Base-by-base conservation (phyloP, 2,329 filamentous ascomycete genomes). In the Pseudocercospora fuligena region DNA sequence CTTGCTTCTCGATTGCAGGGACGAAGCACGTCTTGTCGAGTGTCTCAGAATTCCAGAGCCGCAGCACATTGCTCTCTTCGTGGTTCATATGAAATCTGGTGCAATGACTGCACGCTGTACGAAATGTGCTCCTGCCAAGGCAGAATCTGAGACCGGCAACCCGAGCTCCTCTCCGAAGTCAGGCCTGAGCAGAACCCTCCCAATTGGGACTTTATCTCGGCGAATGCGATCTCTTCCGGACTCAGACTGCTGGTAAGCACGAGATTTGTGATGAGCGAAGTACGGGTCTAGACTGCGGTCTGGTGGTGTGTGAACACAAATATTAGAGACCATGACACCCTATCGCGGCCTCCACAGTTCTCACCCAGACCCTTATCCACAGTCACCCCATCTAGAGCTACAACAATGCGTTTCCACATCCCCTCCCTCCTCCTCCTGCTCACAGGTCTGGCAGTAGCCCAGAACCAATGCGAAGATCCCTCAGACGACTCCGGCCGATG, bases 401-500 rank as follows among this genome's bases (percentile, higher is more conserved):
- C 46, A 51, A 36, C 29, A 23, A 61, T 61, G 60, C 40, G 33
- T 12, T 21, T 51, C 46, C 53, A 25, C 9, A 43, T 53, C 6
- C 16, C 46, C 1, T n/a, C 60, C 21, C n/a, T 49, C 23, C 5
- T 53, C 60, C n/a, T 61, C 40, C 60, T 61, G 27, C 19, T 27
- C 21, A 14, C 16, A 21, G 6, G 29, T 14, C 33, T 23, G 3
- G 27, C 14, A 25, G 2, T 53, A 2, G 60, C 46, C 7, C 14
- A 27, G 11, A 33, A 25, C 49, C 46, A 62, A 56, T 62, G 47
- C 60, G 47, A 62, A 40, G 25, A 40, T 14, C 47, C 60, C 3
- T 33, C 46, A 16, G 47, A 61, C 46, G 43, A 29, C 12, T 53
- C 36, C 16, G 59, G 43, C 19, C 59, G 59, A 9, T 61, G 49